Base-by-base conservation (phyloP, 2,329 filamentous ascomycete genomes). In the Tolypocladium album region DNA sequence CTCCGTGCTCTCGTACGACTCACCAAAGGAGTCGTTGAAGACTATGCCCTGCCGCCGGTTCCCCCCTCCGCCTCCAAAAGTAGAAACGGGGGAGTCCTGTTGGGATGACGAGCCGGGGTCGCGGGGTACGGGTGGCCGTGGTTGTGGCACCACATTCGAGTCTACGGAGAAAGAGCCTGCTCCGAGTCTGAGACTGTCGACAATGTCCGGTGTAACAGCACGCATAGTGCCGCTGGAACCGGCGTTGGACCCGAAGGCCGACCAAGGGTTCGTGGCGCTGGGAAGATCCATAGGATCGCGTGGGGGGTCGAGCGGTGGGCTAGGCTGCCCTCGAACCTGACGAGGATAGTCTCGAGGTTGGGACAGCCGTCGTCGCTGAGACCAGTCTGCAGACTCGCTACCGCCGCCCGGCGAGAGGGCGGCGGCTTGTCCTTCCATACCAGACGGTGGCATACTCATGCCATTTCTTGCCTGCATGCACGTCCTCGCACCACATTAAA, bases 171-270 rank as follows among this genome's bases (percentile, higher is more conserved):
- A 55, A 39, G 68, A 61, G 59, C 64, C 67, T 56, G 66, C 58
- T 53, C 61, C 65, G 42, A 64, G 63, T 62, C 65, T 68, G 65
- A 65, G 68, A 67, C 66, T 61, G 52, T 80, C 78, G 62, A 70
- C 64, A 50, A 73, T 74, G 52, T 90, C 88, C 64, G 87, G 86
- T 63, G 87, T 89, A 64, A 89, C 85, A 60, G 86, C 76, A 63
- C 87, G 84, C 67, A 87, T 82, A 55, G 81, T 82, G 64, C 71
- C 68, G 64, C 76, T 73, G 58, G 68, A 64, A 31, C 36, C 15
- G 57, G 69, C 60, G 55, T 67, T 70, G 60, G 68, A 63, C 59
- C 72, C 67, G 63, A 71, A 72, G 59, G 70, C 67, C 53, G 74
- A 70, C 58, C 72, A 67, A 53, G 75, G 63, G 62, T 70, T 74